Evolutionary conservation across 441 rosid genomes (phyloP).

Genomic region (Isatis lusitanica): DNA sequence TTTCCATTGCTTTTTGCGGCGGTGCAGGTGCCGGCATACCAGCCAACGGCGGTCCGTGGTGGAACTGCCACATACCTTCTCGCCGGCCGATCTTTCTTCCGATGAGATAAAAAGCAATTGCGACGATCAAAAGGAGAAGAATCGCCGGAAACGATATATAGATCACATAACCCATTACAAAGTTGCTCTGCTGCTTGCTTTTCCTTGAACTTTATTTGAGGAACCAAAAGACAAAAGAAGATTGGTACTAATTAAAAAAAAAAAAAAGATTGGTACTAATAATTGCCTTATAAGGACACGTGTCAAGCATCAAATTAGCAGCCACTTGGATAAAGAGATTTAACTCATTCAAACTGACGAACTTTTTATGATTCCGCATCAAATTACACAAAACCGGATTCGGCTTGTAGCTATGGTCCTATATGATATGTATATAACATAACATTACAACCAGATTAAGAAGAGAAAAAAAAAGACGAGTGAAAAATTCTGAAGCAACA

Average conservation of each 20-base stretch:
- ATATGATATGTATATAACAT: constrained; percentile 34
- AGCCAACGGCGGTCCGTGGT: constrained; percentile 25
- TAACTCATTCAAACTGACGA: constrained; percentile 41
- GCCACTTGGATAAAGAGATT: not conserved
- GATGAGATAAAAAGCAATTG: constrained; percentile 32
- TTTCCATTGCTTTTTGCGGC: constrained; percentile 22
- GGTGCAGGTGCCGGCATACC: constrained; percentile 24
- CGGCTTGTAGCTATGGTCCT: constrained; percentile 38
- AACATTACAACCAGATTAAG: constrained; percentile 35
- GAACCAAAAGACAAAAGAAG: constrained; percentile 9
- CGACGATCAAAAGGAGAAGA: constrained; percentile 35
- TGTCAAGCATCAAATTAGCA: not conserved
- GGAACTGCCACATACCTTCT: constrained; percentile 16
- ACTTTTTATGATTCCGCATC: constrained; percentile 15
- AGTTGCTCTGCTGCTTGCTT: not conserved
- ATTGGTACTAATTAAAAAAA: not conserved
- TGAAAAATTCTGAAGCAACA: constrained; percentile 36
- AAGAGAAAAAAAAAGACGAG: not conserved
- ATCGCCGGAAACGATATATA: constrained; percentile 34
- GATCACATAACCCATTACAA: constrained; percentile 32
- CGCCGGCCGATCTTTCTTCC: constrained; percentile 33
- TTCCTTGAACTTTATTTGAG: not conserved
- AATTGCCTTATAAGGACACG: not conserved
- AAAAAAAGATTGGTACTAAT: not conserved
- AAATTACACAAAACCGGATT: constrained; percentile 35